Conservation (phyloP, 169 alveolate genomes). For the Blepharisma undulans region DNA sequence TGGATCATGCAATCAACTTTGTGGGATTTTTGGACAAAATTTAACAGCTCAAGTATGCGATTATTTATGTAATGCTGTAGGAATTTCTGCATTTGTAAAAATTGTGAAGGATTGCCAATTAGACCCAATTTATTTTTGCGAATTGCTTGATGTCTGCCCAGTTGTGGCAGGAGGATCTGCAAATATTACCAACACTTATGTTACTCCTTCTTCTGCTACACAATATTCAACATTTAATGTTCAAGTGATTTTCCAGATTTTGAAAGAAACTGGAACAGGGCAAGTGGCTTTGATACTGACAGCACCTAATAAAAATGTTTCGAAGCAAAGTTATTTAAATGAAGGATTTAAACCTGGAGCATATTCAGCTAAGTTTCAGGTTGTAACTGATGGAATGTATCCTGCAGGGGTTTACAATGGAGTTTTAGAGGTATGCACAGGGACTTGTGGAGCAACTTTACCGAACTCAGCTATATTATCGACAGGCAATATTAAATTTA, state of each 20-base stretch:
- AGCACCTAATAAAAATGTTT: not conserved
- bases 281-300: not conserved
- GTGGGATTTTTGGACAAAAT: not conserved
- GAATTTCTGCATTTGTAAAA: not conserved
- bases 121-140: slow-evolving; percentile 4
- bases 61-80: not conserved
- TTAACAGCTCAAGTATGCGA: not conserved
- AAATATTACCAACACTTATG: not conserved
- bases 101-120: not conserved
- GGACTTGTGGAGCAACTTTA: not conserved
- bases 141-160: not conserved
- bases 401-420: not conserved
- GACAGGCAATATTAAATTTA: not conserved
- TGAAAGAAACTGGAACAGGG: not conserved
- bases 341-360: not conserved
- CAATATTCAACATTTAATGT: not conserved
- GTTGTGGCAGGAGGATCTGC: not conserved
- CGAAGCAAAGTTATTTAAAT: not conserved
- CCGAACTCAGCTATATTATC: not conserved
- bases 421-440: not conserved
- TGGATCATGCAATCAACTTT: not conserved
- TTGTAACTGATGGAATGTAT: not conserved
- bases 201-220: not conserved
- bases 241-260: not conserved
- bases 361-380: not conserved